phyloP scores from a whole-genome alignment of 192 early-diverging fungal species.

The Spizellomyces punctatus region DNA sequence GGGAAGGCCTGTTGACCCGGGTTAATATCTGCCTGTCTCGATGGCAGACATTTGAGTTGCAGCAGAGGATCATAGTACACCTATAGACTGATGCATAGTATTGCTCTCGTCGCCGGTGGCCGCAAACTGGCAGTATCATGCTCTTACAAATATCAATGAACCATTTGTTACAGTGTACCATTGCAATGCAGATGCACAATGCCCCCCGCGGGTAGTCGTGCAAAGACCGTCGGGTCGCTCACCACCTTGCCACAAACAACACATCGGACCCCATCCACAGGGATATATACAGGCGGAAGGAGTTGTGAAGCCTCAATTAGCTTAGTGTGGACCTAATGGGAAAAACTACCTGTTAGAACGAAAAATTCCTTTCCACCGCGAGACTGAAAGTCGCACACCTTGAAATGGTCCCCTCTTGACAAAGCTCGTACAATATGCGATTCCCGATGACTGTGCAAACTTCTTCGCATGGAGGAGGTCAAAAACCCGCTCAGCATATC shows the following conservation, averaged over 20 bases:
- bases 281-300: neutral
- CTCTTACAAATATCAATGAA: too few species aligned
- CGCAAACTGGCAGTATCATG: too few species aligned
- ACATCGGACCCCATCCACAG: constrained; percentile 1
- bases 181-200: constrained; percentile 21
- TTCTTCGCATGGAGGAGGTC: constrained; percentile 9
- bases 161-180: too few species aligned
- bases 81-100: too few species aligned
- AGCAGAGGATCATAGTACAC: too few species aligned
- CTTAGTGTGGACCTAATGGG: neutral
- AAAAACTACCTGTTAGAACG: neutral
- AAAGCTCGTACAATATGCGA: constrained; percentile 28
- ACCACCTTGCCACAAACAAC: constrained; percentile 12
- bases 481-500: constrained; percentile 28
- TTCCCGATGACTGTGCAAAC: constrained; percentile 18
- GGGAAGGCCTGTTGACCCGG: too few species aligned
- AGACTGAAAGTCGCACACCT: neutral
- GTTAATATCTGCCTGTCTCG: too few species aligned
- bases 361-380: neutral
- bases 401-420: constrained; percentile 31
- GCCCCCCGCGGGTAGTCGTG: constrained; percentile 4
- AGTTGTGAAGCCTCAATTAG: constrained; percentile 1
- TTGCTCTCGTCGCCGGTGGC: too few species aligned
- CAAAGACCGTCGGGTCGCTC: constrained; percentile 25
- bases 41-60: too few species aligned